Conservation (phyloP, 805 yeast species). For the Lipomyces orientalis region DNA sequence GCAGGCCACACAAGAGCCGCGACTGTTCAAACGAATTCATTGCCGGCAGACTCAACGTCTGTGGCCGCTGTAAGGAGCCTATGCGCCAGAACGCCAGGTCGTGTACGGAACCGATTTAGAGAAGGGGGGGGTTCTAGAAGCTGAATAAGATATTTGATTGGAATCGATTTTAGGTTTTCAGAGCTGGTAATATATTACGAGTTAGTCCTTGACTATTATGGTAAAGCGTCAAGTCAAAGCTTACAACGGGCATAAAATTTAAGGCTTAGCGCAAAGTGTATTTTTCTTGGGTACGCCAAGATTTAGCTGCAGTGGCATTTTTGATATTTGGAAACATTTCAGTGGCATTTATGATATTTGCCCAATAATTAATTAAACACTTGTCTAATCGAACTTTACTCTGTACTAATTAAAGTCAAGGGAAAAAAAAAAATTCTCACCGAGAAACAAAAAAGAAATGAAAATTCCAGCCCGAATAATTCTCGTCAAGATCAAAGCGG, state of each 20-base stretch:
- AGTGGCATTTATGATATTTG: no score
- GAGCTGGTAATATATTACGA: no score
- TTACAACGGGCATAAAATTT: no score
- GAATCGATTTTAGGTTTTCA: no score
- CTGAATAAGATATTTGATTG: no score
- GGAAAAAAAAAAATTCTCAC: not conserved
- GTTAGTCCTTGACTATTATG: no score
- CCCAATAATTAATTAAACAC: not conserved
- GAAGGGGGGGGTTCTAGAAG: no score
- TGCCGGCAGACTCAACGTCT: not conserved
- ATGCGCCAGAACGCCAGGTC: not conserved
- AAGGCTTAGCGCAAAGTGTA: no score
- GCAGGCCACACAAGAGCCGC: not conserved
- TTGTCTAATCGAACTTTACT: conserved; percentile 3
- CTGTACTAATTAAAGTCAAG: conserved; percentile 5
- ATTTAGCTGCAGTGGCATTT: no score
- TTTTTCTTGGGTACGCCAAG: no score
- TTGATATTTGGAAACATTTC: no score
- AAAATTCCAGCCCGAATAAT: conserved; percentile 4
- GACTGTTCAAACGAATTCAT: not conserved
- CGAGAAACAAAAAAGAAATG: conserved; percentile 8
- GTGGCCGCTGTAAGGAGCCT: not conserved
- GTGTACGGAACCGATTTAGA: not conserved
- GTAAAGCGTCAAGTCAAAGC: no score
- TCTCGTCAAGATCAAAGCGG: conserved; percentile 1